These are phyloP conservation scores for Metschnikowia reukaufii DNA, from an alignment of 805 yeast genomes.

Conservation along the genomic window DNA sequence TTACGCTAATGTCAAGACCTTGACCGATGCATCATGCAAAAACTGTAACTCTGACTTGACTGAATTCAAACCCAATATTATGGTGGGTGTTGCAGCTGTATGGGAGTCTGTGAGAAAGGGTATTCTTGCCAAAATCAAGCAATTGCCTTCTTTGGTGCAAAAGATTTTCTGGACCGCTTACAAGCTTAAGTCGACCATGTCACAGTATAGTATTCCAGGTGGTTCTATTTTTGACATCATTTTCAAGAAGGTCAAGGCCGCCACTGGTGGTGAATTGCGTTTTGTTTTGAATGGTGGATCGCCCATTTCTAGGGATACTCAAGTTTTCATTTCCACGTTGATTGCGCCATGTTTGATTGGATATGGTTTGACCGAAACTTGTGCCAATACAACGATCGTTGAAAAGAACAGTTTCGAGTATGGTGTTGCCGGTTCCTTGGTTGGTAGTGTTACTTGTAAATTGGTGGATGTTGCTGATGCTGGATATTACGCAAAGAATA, in stretches of 20 bases:
- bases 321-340: constrained; percentile 70
- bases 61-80: constrained; percentile 83
- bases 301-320: constrained; percentile 79
- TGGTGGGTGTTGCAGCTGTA: constrained; percentile 99
- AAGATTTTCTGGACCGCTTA: constrained; percentile 88
- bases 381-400: constrained; percentile 78
- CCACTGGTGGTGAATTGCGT: constrained; percentile 89
- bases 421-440: constrained; percentile 79
- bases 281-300: constrained; percentile 88
- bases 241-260: constrained; percentile 85
- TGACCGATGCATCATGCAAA: constrained; percentile 75
- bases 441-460: constrained; percentile 83
- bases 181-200: constrained; percentile 66
- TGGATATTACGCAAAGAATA: constrained; percentile 84
- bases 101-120: constrained; percentile 98
- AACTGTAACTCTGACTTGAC: constrained; percentile 88
- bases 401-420: constrained; percentile 64
- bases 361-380: constrained; percentile 95
- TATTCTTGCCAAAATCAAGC: constrained; percentile 69
- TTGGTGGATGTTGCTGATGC: constrained; percentile 89
- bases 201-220: constrained; percentile 71
- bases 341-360: constrained; percentile 89
- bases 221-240: constrained; percentile 69
- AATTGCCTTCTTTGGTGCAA: constrained; percentile 65
- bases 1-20: constrained; percentile 89